Evolutionary conservation across 208 protist genomes (phyloP), one percentile per base, ranked within the genome.

Genomic region (Crithidia thermophila): DNA sequence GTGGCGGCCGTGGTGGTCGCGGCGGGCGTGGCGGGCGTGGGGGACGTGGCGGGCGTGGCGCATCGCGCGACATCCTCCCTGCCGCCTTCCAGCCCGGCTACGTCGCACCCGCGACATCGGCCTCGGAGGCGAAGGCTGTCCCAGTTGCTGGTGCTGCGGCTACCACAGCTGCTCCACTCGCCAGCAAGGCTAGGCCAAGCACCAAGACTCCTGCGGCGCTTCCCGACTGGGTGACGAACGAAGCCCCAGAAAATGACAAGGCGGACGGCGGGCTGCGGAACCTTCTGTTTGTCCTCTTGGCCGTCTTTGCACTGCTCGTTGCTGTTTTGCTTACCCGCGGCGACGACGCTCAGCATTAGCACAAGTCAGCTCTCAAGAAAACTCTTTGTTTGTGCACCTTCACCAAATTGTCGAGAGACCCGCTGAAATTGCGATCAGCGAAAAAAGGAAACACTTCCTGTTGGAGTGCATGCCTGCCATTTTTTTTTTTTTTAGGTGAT

Each of bases 251-350:
- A 2, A 27, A 18, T 23, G 31, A 30, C 58, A 62, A 40, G 16
- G 13, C 34, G 13, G 53, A 68, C 34, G 11, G 33, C 25, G 40
- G 59, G 33, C 27, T 81, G 20, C 45, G 77, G 37, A 82, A 72
- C 40, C 21, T 82, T 7, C 27, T 88, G 7, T 66, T 88, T 47
- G 49, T 75, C 3, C 58, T 88, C 3, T 52, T 88, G 9, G 75
- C 31, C n/a, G 39, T 82, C 23, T 70, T 60, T 13, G 43, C 46
- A 9, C 28, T 79, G 16, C 59, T 79, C 4, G 34, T 82, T 36
- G 53, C 55, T 30, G 53, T 68, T 1, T 30, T 58, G 27, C 68
- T 75, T 33, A 49, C 36, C 20, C 67, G 58, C 0, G 13, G 46
- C 2, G 34, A 37, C 3, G 57, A 27, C 39, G 27, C 40, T 13